Evolutionary conservation across 768 basidiomycete genomes (phyloP).

Genomic region (Hygrophoropsis aurantiaca): DNA sequence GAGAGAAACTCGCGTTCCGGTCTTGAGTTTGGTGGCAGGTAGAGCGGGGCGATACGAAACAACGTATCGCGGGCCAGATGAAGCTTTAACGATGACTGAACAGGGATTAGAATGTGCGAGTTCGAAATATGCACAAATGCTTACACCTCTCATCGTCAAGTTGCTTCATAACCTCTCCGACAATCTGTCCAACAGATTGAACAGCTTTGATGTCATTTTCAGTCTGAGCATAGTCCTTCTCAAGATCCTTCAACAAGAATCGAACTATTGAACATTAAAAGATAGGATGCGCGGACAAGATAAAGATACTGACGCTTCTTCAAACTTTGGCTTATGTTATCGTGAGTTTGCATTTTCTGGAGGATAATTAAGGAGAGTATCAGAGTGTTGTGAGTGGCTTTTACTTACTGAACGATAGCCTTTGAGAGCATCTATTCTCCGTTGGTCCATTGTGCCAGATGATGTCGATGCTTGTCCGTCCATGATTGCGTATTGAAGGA

Average conservation of each 20-base stretch:
- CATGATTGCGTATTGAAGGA: constrained; percentile 15
- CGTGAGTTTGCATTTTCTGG: constrained; percentile 95
- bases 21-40: constrained; percentile 88
- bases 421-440: constrained; percentile 71
- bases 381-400: neutral
- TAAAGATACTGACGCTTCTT: constrained; percentile 73
- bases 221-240: constrained; percentile 89
- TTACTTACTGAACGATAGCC: constrained; percentile 67
- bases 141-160: constrained; percentile 95
- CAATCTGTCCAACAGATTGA: constrained; percentile 98
- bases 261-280: constrained; percentile 60
- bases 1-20: constrained; percentile 92
- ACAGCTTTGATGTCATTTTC: constrained; percentile 99
- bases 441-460: constrained; percentile 63
- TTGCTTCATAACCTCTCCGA: constrained; percentile 98
- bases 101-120: constrained; percentile 2
- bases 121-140: constrained; percentile 28
- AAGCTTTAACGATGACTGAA: constrained; percentile 96
- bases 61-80: constrained; percentile 96
- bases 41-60: constrained; percentile 95
- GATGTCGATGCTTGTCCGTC: constrained; percentile 47
- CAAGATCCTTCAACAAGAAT: constrained; percentile 85
- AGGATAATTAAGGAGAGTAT: constrained; percentile 9
- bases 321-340: constrained; percentile 79
- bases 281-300: neutral